Percentiles rank a stretch among this genome's conserved stretches.
Evolutionary conservation across 2,329 filamentous ascomycete species (phyloP).

Genomic region (Diaporthe humulicola): DNA sequence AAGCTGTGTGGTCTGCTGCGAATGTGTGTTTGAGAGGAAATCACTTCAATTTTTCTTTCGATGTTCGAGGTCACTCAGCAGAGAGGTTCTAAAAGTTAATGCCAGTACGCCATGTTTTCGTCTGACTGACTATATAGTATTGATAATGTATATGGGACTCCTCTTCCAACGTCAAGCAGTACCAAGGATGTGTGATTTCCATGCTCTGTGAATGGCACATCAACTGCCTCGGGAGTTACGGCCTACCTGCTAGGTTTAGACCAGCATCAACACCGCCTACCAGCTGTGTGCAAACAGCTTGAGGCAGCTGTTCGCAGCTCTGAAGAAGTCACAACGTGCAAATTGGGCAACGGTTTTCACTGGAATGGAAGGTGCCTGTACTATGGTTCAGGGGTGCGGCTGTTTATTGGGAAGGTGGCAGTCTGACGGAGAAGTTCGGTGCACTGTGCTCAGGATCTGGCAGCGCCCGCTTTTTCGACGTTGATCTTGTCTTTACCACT

Average conservation of each 20-base stretch:
- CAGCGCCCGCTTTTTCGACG: neutral
- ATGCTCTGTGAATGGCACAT: neutral
- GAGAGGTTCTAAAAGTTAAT: no score
- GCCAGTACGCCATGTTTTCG: neutral
- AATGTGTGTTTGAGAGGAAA: neutral
- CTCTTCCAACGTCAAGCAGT: neutral
- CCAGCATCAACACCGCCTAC: neutral
- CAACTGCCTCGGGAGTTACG: no score
- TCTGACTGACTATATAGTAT: neutral
- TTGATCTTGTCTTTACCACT: no score
- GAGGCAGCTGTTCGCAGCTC: no score
- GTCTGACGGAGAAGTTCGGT: neutral
- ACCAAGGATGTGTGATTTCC: neutral
- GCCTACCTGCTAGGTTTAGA: neutral
- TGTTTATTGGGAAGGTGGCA: neutral
- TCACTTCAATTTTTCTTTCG: neutral
- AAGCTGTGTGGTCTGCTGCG: neutral
- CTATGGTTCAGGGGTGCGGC: neutral
- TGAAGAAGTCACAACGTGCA: neutral
- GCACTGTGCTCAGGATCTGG: neutral
- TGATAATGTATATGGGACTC: neutral
- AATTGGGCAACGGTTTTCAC: neutral
- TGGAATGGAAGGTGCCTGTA: neutral
- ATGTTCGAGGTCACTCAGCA: neutral
- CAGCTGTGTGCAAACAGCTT: no score